These are phyloP conservation scores for Gnetum montanum DNA, from an alignment of 75 land plant species.

Conservation along the genomic window DNA sequence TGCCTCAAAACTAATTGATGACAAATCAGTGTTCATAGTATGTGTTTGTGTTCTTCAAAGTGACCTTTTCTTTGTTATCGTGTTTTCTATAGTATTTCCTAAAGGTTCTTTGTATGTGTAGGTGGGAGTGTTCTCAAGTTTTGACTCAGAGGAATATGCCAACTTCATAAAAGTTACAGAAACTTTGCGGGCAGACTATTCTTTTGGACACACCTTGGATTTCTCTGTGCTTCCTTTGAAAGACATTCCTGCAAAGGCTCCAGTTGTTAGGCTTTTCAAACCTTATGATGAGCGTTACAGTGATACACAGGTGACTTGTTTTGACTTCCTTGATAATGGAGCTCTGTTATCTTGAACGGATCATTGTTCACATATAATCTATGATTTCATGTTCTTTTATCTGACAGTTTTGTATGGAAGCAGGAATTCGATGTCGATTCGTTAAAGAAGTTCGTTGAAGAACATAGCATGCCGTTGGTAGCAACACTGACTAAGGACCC, in stretches of 20 bases:
- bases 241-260: slow-evolving; percentile 38
- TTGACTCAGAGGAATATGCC: slow-evolving; percentile 52
- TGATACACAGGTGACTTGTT: slow-evolving; percentile 66
- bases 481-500: slow-evolving; percentile 62
- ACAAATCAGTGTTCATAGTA: slow-evolving; percentile 45
- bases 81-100: too few species aligned
- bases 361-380: not conserved
- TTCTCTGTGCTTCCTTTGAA: slow-evolving; percentile 62
- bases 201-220: slow-evolving; percentile 73
- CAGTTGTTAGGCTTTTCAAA: slow-evolving; percentile 71
- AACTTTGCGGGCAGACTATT: slow-evolving; percentile 71
- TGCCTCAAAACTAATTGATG: slow-evolving; percentile 34
- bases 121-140: slow-evolving; percentile 74
- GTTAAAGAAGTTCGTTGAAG: slow-evolving; percentile 66
- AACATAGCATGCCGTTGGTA: slow-evolving; percentile 57
- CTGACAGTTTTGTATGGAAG: not conserved
- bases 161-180: slow-evolving; percentile 58
- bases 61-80: not conserved
- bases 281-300: slow-evolving; percentile 83
- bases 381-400: too few species aligned
- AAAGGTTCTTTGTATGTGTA: too few species aligned
- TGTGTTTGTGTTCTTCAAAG: slow-evolving; percentile 6
- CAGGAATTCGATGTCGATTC: slow-evolving; percentile 71
- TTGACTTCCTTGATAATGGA: not conserved
- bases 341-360: not conserved